Evolutionary conservation across 805 yeast species (phyloP).

Genomic region (Barnettozyma wickerhamii): DNA sequence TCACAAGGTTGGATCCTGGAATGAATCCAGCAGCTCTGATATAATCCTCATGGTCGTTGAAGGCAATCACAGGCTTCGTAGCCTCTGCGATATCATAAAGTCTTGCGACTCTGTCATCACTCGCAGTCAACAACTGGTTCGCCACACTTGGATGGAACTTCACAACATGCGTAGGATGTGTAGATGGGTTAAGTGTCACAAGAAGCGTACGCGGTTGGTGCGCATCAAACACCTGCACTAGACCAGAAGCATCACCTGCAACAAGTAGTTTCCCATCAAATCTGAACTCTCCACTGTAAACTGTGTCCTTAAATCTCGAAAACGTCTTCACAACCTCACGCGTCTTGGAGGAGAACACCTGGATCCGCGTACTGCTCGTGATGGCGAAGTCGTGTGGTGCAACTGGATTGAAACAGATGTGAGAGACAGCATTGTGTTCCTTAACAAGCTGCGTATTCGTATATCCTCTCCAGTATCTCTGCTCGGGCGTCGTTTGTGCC

Average conservation of each 20-base stretch:
- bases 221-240: conserved; percentile 88
- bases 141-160: conserved; percentile 79
- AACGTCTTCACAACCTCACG: conserved; percentile 87
- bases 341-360: conserved; percentile 89
- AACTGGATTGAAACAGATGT: conserved; percentile 81
- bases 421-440: conserved; percentile 89
- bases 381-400: conserved; percentile 91
- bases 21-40: conserved; percentile 78
- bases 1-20: conserved; percentile 75
- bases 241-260: conserved; percentile 94
- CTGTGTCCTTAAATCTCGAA: conserved; percentile 85
- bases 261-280: conserved; percentile 86
- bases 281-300: conserved; percentile 86
- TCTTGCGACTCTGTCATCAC: conserved; percentile 86
- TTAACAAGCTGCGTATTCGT: conserved; percentile 83
- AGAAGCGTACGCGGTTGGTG: conserved; percentile 71
- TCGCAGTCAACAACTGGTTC: conserved; percentile 77
- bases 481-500: conserved; percentile 84
- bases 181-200: conserved; percentile 76
- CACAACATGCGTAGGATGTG: conserved; percentile 90
- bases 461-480: conserved; percentile 89
- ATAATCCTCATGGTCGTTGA: conserved; percentile 80
- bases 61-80: conserved; percentile 64
- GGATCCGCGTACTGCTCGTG: conserved; percentile 86
- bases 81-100: conserved; percentile 84